phyloP scores from a whole-genome alignment of 345 rosid genomes.

The Firmiana major region DNA sequence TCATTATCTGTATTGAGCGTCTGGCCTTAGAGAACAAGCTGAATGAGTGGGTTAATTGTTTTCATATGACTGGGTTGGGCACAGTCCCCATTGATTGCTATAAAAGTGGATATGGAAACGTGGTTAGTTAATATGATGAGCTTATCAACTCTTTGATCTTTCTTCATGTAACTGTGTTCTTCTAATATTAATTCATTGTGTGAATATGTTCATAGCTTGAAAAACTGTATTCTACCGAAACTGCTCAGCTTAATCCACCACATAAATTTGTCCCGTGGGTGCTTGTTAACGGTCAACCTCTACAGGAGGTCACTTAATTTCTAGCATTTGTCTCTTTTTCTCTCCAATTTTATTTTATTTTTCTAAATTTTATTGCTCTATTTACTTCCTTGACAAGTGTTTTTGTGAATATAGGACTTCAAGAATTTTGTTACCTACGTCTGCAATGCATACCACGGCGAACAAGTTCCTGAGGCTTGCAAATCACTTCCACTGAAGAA shows the following conservation, averaged over 20 bases:
- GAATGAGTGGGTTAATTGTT: constrained; percentile 48
- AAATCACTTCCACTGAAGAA: constrained; percentile 13
- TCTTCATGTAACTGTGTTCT: background rate
- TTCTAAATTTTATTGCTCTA: background rate
- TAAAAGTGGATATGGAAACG: constrained; percentile 42
- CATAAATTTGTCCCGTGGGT: constrained; percentile 71
- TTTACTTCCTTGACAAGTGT: background rate
- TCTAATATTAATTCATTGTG: background rate
- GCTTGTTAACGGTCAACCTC: constrained; percentile 54
- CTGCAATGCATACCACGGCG: constrained; percentile 58
- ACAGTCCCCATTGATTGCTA: constrained; percentile 47
- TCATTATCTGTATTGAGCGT: constrained; percentile 47
- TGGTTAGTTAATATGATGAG: constrained; percentile 37
- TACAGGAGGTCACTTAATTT: constrained; percentile 37
- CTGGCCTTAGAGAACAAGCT: constrained; percentile 38
- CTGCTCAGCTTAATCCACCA: constrained; percentile 49
- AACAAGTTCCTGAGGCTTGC: constrained; percentile 48
- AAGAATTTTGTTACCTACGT: constrained; percentile 42
- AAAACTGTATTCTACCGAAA: constrained; percentile 44
- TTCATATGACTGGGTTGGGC: constrained; percentile 37
- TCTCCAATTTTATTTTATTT: background rate
- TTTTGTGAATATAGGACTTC: constrained; percentile 39
- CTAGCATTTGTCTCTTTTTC: background rate
- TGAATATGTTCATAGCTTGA: constrained; percentile 39
- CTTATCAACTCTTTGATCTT: background rate